Evolutionary conservation across 2,329 filamentous ascomycete genomes (phyloP).

Genomic region (Fusarium bulbicola): DNA sequence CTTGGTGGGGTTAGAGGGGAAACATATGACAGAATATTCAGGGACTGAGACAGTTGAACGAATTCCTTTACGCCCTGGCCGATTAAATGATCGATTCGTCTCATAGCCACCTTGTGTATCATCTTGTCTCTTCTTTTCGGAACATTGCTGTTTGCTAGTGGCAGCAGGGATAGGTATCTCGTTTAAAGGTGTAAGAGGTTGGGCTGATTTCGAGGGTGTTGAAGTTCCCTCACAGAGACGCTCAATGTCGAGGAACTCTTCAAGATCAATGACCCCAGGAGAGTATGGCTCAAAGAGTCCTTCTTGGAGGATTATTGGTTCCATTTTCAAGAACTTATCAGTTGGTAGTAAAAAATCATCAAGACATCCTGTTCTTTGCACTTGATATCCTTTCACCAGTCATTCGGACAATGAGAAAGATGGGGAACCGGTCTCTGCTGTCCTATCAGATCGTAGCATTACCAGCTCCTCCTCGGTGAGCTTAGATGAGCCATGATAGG

Average conservation of each 20-base stretch:
- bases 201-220: conserved; percentile 13
- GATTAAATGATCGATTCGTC: neutral
- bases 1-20: conserved; percentile 41
- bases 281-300: neutral
- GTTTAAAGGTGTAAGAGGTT: conserved; percentile 15
- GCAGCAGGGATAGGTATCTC: conserved; percentile 16
- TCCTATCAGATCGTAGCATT: neutral
- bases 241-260: conserved; percentile 37
- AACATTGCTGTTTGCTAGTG: conserved; percentile 3
- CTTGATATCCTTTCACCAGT: conserved; percentile 10
- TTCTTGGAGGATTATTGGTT: neutral
- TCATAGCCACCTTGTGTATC: neutral
- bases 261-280: conserved; percentile 30
- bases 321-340: neutral
- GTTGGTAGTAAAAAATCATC: neutral
- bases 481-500: conserved; percentile 15
- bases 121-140: neutral
- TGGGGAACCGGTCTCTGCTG: neutral
- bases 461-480: conserved; percentile 11
- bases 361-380: conserved; percentile 5
- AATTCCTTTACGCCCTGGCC: neutral
- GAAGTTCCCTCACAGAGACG: conserved; percentile 33
- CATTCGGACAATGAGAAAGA: conserved; percentile 10
- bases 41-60: conserved; percentile 15
- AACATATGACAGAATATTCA: conserved; percentile 42